These are phyloP conservation scores for Albugo laibachii DNA, from an alignment of 352 stramenopile genomes.

Conservation along the genomic window DNA sequence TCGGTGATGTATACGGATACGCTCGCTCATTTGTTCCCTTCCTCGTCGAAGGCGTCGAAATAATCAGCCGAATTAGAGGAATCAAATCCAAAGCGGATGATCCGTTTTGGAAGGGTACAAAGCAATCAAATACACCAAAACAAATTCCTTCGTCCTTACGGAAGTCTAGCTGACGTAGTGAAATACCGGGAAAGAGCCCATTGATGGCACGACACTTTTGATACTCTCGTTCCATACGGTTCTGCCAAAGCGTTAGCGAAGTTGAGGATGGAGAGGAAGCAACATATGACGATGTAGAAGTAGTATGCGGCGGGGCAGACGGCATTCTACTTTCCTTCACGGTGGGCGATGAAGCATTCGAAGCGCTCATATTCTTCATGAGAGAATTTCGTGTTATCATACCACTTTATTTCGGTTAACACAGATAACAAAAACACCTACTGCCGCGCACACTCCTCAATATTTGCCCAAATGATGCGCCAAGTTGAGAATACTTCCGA, in stretches of 20 bases:
- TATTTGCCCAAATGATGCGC: conserved; percentile 34
- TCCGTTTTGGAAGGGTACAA: conserved; percentile 48
- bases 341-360: too few relatives aligned
- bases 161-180: conserved; percentile 21
- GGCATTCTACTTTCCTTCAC: too few relatives aligned
- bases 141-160: conserved; percentile 26
- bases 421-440: too few relatives aligned
- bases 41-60: conserved; percentile 28
- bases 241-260: conserved; percentile 40
- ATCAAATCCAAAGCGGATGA: conserved; percentile 45
- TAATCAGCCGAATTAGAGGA: conserved; percentile 26
- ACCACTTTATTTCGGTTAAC: too few relatives aligned
- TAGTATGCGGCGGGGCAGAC: too few relatives aligned
- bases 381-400: too few relatives aligned
- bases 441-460: too few relatives aligned
- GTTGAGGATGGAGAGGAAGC: too few relatives aligned
- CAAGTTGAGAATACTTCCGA: conserved; percentile 50
- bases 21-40: too few relatives aligned
- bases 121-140: conserved; percentile 42
- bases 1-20: too few relatives aligned
- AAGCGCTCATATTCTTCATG: too few relatives aligned
- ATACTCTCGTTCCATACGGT: conserved; percentile 40
- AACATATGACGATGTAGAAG: too few relatives aligned
- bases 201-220: conserved; percentile 27
- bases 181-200: conserved; percentile 18